Base-by-base conservation (phyloP, 768 basidiomycete genomes). In the Leccinellum albellum region DNA sequence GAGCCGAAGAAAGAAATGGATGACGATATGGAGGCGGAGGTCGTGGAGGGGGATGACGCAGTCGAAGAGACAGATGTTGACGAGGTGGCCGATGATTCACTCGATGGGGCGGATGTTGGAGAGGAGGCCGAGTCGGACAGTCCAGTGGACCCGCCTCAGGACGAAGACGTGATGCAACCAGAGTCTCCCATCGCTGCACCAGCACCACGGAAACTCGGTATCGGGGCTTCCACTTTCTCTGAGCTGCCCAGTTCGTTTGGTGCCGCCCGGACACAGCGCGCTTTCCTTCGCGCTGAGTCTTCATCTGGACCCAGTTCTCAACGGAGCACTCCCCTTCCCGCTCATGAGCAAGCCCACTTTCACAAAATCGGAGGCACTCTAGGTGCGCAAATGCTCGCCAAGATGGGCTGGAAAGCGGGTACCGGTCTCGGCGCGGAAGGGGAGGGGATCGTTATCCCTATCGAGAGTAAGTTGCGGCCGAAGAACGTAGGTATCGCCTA, bases 331-430 rank as follows among this genome's bases (percentile, higher is more conserved):
- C 76, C 78, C 4, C 80, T 97, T 20, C 82, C 81, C 20, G 74
- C 83, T 1, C 65, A 78, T 17, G 95, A 98, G 64, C 76, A 79
- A 56, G 77, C 79, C n/a, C 95, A 98, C 68, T 96, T 99, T 71
- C 79, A 75, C 60, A 91, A 89, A 64, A 78, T 98, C 13, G 78
- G 82, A 42, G 81, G 84, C 15, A 79, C 88, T 0, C 87, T 93
- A 59, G 96, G 94, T 63, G 90, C 95, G 20, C 87, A 87, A 55
- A 85, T 98, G 83, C 82, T 99, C 23, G 83, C 83, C 29, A 98
- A 95, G 76, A 94, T 95, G 88, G 97, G 97, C 8, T 99, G 97
- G 96, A 78, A 86, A 67, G 76, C 87, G 0, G 96, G 87, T 4
- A 79, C 79, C 3, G 94, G 94, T 62, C 79, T 96, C 9, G 94